phyloP scores from a whole-genome alignment of 208 protist species.

The Zelonia costaricensis region DNA sequence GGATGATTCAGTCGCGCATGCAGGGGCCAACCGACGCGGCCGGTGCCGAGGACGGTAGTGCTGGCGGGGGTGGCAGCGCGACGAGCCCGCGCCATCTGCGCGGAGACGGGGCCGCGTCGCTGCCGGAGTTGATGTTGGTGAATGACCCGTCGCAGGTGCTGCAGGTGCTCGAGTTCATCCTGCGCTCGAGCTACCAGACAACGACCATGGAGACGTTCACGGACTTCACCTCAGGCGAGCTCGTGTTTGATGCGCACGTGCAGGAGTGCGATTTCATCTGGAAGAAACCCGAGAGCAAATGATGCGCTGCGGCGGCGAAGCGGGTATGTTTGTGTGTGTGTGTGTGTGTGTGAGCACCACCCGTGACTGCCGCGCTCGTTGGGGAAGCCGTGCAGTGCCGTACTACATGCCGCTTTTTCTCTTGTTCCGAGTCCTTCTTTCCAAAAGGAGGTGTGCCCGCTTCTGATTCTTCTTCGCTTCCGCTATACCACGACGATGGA shows the following conservation, averaged over 20 bases:
- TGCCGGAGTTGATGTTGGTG: conserved; percentile 37
- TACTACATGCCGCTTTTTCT: no score
- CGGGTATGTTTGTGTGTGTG: not conserved
- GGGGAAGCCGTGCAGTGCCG: no score
- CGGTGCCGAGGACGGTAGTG: not conserved
- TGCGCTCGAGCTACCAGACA: conserved; percentile 58
- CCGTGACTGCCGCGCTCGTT: no score
- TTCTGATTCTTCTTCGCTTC: no score
- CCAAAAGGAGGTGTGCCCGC: no score
- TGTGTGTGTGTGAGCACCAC: not conserved
- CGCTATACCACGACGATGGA: no score
- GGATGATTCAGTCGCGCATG: conserved; percentile 10
- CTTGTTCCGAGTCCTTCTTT: no score
- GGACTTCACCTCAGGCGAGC: conserved; percentile 62
- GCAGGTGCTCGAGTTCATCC: conserved; percentile 70
- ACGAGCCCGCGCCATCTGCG: not conserved
- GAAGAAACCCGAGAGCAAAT: not conserved
- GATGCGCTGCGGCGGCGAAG: not conserved
- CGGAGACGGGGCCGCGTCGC: not conserved
- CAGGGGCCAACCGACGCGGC: not conserved
- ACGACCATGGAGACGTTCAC: conserved; percentile 66
- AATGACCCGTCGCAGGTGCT: conserved; percentile 71
- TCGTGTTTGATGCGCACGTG: conserved; percentile 68
- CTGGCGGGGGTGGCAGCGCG: not conserved
- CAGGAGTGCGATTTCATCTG: conserved; percentile 24